A percentile compares a stretch with the other conserved stretches of the same genome.
phyloP scores from a whole-genome alignment of 352 stramenopile genomes.

The Plasmopara muralis region DNA sequence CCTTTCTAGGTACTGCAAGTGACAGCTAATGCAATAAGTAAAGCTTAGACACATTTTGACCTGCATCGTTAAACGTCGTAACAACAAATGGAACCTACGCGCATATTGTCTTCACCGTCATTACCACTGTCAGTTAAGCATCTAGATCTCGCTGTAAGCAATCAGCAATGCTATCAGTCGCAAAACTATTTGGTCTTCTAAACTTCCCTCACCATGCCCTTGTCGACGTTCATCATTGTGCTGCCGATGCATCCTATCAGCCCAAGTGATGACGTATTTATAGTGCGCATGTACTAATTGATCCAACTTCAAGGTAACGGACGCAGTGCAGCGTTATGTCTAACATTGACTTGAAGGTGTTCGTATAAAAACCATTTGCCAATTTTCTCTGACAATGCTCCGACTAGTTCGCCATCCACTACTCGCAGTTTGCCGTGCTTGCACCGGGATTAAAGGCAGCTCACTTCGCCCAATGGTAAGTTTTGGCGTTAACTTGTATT shows the following conservation, averaged over 20 bases:
- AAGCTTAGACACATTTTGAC: conserved; percentile 5
- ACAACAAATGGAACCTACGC: conserved; percentile 3
- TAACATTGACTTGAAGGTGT: conserved; percentile 23
- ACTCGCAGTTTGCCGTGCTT: conserved; percentile 8
- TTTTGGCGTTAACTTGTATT: neutral
- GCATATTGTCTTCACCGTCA: conserved; percentile 12
- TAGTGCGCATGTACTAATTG: conserved; percentile 16
- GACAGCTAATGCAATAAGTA: conserved; percentile 11
- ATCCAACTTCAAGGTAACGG: conserved; percentile 21
- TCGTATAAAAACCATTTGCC: conserved; percentile 1
- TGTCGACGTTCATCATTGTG: conserved; percentile 4
- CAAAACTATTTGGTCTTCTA: neutral
- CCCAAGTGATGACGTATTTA: conserved; percentile 4
- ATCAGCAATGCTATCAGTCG: conserved; percentile 1
- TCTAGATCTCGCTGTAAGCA: conserved; percentile 14
- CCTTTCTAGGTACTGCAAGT: conserved; percentile 13
- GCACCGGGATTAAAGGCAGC: conserved; percentile 6
- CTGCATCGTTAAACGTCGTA: conserved; percentile 1
- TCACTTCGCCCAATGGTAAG: conserved; percentile 21
- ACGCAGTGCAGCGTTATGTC: too few relatives aligned
- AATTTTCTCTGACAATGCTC: conserved; percentile 18
- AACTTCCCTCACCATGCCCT: conserved; percentile 4
- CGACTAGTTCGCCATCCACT: conserved; percentile 26
- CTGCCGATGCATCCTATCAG: conserved; percentile 20
- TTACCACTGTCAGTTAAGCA: conserved; percentile 1